Evolutionary conservation across 257 asterid species (phyloP).

Genomic region (Agastache rugosa): DNA sequence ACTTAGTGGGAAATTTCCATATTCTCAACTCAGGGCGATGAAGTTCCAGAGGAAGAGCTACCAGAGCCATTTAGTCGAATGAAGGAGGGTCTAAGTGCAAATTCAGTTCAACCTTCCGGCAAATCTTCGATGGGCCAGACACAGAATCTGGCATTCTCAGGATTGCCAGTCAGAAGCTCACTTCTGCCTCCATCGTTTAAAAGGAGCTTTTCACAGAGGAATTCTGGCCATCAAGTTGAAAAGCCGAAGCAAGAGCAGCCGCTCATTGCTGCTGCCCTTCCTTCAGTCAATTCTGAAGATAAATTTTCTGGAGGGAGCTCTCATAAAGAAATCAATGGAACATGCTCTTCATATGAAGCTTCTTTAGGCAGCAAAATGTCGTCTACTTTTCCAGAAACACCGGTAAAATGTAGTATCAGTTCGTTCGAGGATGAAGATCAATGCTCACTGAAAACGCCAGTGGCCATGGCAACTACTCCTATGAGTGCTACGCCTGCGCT

Average conservation of each 20-base stretch:
- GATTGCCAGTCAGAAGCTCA: slow-evolving; percentile 41
- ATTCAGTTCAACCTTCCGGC: slow-evolving; percentile 27
- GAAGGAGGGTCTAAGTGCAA: slow-evolving; percentile 40
- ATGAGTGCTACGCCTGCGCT: slow-evolving; percentile 71
- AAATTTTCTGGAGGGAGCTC: slow-evolving; percentile 4
- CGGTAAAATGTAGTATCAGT: slow-evolving; percentile 46
- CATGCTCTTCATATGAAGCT: slow-evolving; percentile 24
- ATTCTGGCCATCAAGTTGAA: slow-evolving; percentile 21
- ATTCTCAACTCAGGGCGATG: slow-evolving; percentile 67
- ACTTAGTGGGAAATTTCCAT: slow-evolving; percentile 8
- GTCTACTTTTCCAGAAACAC: slow-evolving; percentile 54
- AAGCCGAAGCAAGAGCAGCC: slow-evolving; percentile 31
- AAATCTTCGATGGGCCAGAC: slow-evolving; percentile 32
- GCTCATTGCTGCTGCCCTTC: slow-evolving; percentile 8
- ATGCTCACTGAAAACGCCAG: slow-evolving; percentile 56
- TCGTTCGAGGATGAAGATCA: slow-evolving; percentile 33
- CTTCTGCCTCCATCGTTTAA: slow-evolving; percentile 65
- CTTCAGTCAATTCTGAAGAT: slow-evolving; percentile 32
- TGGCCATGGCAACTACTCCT: slow-evolving; percentile 54
- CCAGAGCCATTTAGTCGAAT: slow-evolving; percentile 62
- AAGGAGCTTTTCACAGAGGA: slow-evolving; percentile 50
- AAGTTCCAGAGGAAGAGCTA: slow-evolving; percentile 71
- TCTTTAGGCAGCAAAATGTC: slow-evolving; percentile 15
- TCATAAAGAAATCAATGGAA: slow-evolving; percentile 10
- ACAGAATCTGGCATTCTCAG: slow-evolving; percentile 25